These are phyloP conservation scores for Yamadazyma epiphylla DNA, from an alignment of 1,139 yeast species.

Conservation along the genomic window DNA sequence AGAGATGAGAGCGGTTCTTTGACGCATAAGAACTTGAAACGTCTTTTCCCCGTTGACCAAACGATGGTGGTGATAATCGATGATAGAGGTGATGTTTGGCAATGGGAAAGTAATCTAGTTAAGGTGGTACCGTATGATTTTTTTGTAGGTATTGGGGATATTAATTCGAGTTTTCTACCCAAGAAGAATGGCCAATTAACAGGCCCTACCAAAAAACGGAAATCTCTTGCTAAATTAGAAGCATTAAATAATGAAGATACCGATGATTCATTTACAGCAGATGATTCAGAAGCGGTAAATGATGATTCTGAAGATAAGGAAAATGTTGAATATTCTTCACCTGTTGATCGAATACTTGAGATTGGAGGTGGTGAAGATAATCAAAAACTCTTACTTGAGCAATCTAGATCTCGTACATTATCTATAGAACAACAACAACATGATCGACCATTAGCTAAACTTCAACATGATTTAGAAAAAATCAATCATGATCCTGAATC, in stretches of 20 bases:
- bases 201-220: constrained; percentile 66
- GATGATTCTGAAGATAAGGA: constrained; percentile 7
- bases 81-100: constrained; percentile 99
- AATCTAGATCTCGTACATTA: constrained; percentile 53
- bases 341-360: constrained; percentile 48
- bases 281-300: constrained; percentile 10
- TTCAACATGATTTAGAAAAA: constrained; percentile 71
- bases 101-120: constrained; percentile 88
- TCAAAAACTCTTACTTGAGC: constrained; percentile 42
- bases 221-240: constrained; percentile 51
- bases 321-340: constrained; percentile 24
- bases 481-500: constrained; percentile 35
- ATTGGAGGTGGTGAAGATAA: constrained; percentile 49
- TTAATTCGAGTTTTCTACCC: constrained; percentile 88
- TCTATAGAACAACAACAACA: constrained; percentile 64
- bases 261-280: constrained; percentile 5
- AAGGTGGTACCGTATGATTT: constrained; percentile 95
- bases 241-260: constrained; percentile 11
- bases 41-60: constrained; percentile 93
- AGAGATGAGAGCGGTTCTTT: constrained; percentile 94
- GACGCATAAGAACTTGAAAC: constrained; percentile 80
- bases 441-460: constrained; percentile 77
- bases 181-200: constrained; percentile 65
- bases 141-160: constrained; percentile 96
- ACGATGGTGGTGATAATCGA: constrained; percentile 96